Conservation (phyloP, 768 basidiomycete genomes). For the Pleurotus giganteus region DNA sequence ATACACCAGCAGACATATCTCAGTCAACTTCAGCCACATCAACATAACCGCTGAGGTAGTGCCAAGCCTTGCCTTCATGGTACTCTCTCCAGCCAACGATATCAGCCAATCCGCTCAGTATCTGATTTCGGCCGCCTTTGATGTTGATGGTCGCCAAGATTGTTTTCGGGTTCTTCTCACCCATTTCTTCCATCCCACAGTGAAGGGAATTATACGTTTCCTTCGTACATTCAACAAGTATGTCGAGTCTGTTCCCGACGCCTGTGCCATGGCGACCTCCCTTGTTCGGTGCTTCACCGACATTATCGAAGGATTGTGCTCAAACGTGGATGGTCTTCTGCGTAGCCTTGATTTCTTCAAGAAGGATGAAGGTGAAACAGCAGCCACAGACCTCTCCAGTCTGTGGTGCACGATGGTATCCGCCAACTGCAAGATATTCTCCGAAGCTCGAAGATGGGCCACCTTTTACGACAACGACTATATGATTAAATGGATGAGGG, state of each 20-base stretch:
- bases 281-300: constrained; percentile 93
- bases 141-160: constrained; percentile 86
- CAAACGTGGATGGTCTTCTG: constrained; percentile 67
- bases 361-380: constrained; percentile 41
- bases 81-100: constrained; percentile 80
- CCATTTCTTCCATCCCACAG: constrained; percentile 59
- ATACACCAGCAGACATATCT: constrained; percentile 61
- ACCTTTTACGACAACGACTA: constrained; percentile 71
- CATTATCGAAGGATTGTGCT: constrained; percentile 84
- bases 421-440: constrained; percentile 82
- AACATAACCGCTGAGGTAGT: constrained; percentile 52
- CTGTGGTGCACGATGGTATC: constrained; percentile 85
- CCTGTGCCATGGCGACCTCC: constrained; percentile 84
- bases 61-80: constrained; percentile 54
- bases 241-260: constrained; percentile 72
- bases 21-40: constrained; percentile 54
- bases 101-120: constrained; percentile 75
- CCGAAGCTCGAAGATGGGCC: constrained; percentile 81
- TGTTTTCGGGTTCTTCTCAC: constrained; percentile 80
- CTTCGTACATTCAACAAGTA: constrained; percentile 63
- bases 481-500: constrained; percentile 98
- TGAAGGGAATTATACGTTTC: constrained; percentile 71
- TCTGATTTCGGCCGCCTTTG: constrained; percentile 82
- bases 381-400: constrained; percentile 51
- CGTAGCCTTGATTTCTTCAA: constrained; percentile 52